Percentiles rank a stretch among this genome's conserved stretches.
Conservation (phyloP, 352 stramenopile genomes). For the Globisporangium megalacanthum region DNA sequence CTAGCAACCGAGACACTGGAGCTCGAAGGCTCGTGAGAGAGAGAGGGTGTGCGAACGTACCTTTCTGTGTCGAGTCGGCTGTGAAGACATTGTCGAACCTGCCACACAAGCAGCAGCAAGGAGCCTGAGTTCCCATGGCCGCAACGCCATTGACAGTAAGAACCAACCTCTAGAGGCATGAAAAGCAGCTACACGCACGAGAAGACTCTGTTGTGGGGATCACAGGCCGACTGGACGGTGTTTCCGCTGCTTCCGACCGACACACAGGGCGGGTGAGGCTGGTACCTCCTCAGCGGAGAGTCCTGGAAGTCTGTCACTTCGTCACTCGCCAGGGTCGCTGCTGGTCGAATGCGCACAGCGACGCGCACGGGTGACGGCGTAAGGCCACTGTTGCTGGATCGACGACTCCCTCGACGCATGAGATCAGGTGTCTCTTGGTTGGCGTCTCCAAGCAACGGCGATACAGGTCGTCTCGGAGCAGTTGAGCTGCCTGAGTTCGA, state of each 20-base stretch:
- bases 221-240: conserved; percentile 31
- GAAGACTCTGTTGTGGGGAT: conserved; percentile 41
- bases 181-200: conserved; percentile 13
- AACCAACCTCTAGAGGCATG: no score
- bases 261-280: neutral
- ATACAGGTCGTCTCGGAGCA: no score
- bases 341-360: conserved; percentile 56
- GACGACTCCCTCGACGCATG: conserved; percentile 9
- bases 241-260: neutral
- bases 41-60: conserved; percentile 9
- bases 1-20: no score
- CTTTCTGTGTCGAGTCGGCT: conserved; percentile 25
- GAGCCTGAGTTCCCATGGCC: neutral
- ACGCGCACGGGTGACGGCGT: conserved; percentile 41
- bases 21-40: neutral
- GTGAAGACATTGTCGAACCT: conserved; percentile 63
- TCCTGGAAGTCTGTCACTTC: neutral
- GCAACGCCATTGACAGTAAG: neutral
- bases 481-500: no score
- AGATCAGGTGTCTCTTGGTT: no score
- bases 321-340: neutral
- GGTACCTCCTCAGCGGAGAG: no score
- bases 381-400: conserved; percentile 3
- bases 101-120: conserved; percentile 2
- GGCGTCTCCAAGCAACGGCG: no score